These are phyloP conservation scores for Cystofilobasidium macerans DNA, from an alignment of 768 basidiomycete genomes.

Conservation along the genomic window DNA sequence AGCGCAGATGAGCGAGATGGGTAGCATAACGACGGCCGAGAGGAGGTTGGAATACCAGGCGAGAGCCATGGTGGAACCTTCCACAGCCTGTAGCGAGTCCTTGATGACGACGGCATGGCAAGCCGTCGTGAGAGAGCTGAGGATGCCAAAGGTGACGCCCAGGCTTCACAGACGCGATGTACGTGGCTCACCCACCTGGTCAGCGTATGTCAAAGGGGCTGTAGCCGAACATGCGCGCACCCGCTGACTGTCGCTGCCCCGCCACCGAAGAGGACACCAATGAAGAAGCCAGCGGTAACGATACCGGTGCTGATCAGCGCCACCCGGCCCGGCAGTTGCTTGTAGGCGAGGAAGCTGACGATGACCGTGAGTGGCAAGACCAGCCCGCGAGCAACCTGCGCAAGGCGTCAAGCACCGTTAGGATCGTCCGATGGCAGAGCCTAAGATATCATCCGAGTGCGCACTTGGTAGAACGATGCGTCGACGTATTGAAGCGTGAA, in stretches of 20 bases:
- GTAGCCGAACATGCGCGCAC: no score
- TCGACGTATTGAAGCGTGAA: conserved; percentile 88
- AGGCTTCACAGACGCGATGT: no score
- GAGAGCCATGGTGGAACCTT: conserved; percentile 70
- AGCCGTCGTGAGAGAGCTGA: conserved; percentile 76
- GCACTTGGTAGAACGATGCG: conserved; percentile 80
- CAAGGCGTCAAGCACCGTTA: no score
- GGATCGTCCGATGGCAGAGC: no score
- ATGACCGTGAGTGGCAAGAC: conserved; percentile 85
- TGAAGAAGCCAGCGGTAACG: conserved; percentile 86
- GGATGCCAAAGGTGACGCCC: conserved; percentile 69
- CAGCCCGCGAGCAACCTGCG: conserved; percentile 86
- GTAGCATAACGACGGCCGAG: conserved; percentile 60
- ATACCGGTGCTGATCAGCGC: conserved; percentile 64
- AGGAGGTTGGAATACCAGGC: conserved; percentile 87
- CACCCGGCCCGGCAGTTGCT: conserved; percentile 54
- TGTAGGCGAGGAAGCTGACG: conserved; percentile 64
- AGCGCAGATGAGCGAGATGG: conserved; percentile 61
- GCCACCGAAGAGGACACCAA: conserved; percentile 46
- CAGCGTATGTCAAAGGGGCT: no score
- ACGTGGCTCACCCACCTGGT: no score
- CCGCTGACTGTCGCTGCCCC: not conserved
- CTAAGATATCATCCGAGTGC: no score
- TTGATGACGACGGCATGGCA: conserved; percentile 92
- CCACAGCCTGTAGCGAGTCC: conserved; percentile 60